These are phyloP conservation scores for Dactylella cylindrospora DNA, from an alignment of 2,329 filamentous ascomycete species.

Conservation along the genomic window DNA sequence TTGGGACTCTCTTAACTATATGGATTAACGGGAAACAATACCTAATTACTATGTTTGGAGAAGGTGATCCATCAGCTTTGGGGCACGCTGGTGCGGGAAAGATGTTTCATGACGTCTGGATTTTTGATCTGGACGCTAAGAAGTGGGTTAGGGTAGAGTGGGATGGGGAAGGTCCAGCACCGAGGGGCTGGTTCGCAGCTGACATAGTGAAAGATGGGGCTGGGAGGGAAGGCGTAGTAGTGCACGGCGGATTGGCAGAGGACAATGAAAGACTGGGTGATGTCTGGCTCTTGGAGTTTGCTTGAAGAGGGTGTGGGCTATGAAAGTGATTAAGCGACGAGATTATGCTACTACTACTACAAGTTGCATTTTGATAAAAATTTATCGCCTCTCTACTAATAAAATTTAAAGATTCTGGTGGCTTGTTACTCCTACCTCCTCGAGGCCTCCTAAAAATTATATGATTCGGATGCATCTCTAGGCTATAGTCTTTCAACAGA, in stretches of 20 bases:
- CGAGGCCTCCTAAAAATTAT: too few relatives aligned
- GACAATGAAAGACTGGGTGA: slow-evolving; percentile 60
- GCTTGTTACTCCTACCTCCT: too few relatives aligned
- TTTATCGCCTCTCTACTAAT: too few relatives aligned
- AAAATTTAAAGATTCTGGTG: too few relatives aligned
- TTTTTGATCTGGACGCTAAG: slow-evolving; percentile 62
- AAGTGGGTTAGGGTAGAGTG: slow-evolving; percentile 56
- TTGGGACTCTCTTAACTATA: slow-evolving; percentile 56
- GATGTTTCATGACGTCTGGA: slow-evolving; percentile 65
- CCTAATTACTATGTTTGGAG: slow-evolving; percentile 64
- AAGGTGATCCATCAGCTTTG: slow-evolving; percentile 57
- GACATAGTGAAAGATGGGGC: slow-evolving; percentile 51
- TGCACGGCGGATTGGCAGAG: slow-evolving; percentile 63
- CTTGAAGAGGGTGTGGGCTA: too few relatives aligned
- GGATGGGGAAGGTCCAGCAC: slow-evolving; percentile 55
- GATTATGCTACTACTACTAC: too few relatives aligned
- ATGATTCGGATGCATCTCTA: too few relatives aligned
- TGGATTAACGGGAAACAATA: slow-evolving; percentile 56
- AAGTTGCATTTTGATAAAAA: too few relatives aligned
- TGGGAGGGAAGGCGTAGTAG: slow-evolving; percentile 60
- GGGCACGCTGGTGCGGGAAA: slow-evolving; percentile 59
- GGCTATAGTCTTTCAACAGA: too few relatives aligned
- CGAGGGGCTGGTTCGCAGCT: slow-evolving; percentile 62
- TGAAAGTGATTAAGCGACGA: too few relatives aligned
- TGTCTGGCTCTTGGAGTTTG: slow-evolving; percentile 65